These are phyloP conservation scores for Pyrus hybrid DNA, from an alignment of 331 rosid genomes.

Conservation along the genomic window DNA sequence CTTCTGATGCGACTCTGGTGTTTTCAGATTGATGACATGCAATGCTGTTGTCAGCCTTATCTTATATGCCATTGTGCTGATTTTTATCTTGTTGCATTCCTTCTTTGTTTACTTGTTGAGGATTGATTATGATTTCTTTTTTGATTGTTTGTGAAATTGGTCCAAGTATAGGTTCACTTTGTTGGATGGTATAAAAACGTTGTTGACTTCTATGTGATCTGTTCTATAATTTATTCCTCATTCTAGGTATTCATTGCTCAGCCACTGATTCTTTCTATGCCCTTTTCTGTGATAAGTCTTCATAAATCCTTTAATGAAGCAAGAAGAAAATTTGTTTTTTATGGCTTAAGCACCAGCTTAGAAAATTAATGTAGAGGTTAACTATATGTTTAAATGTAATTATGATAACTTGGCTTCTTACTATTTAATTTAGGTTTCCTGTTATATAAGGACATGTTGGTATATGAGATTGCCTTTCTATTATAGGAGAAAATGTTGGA, in stretches of 20 bases:
- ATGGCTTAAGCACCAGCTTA: neutral
- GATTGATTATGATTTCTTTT: neutral
- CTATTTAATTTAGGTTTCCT: neutral
- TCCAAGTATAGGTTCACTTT: neutral
- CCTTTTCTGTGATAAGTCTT: neutral
- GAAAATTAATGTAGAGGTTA: neutral
- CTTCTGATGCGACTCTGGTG: neutral
- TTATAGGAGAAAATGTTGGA: neutral
- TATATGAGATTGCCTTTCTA: neutral
- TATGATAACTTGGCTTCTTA: neutral
- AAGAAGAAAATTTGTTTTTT: neutral
- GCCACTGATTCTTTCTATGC: neutral
- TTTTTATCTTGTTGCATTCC: neutral
- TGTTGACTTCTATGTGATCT: neutral
- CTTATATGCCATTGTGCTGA: neutral
- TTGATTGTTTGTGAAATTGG: neutral
- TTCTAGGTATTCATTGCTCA: neutral
- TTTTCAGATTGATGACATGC: constrained; percentile 1
- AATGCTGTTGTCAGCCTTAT: neutral
- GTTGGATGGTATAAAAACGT: neutral
- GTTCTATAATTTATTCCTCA: neutral
- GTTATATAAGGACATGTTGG: neutral
- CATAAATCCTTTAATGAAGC: neutral
- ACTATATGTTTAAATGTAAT: neutral
- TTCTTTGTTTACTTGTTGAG: neutral